A percentile compares a stretch with the other conserved stretches of the same genome.
Evolutionary conservation across 164 flowering plant species (phyloP).

Genomic region (Dillenia suffruticosa): DNA sequence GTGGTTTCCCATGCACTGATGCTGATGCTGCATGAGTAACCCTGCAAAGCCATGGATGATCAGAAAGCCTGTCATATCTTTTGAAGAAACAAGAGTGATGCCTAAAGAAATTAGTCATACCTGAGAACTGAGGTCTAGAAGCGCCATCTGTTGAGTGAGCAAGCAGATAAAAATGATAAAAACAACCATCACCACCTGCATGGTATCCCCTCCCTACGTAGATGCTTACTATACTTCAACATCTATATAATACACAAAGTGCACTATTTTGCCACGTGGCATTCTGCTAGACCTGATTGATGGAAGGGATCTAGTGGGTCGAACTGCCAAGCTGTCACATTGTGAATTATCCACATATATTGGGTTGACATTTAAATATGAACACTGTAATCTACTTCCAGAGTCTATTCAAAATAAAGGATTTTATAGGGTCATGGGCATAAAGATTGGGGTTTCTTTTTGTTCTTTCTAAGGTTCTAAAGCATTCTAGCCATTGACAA

Average conservation of each 20-base stretch:
- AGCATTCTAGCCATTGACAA: not conserved
- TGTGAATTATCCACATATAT: not conserved
- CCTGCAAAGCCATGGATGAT: too few relatives aligned
- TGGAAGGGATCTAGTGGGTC: not conserved
- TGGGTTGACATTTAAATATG: not conserved
- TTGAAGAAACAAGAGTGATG: not conserved
- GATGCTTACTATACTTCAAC: not conserved
- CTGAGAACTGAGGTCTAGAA: not conserved
- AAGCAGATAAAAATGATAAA: not conserved
- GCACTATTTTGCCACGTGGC: not conserved
- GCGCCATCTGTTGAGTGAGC: not conserved
- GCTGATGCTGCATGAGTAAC: not conserved
- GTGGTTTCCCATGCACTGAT: not conserved
- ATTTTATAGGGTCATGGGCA: not conserved
- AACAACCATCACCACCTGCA: not conserved
- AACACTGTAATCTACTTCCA: too few relatives aligned
- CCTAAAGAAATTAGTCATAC: not conserved
- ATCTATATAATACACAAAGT: not conserved
- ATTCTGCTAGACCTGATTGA: not conserved
- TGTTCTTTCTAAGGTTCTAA: not conserved
- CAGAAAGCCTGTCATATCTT: not conserved
- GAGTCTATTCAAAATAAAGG: not conserved
- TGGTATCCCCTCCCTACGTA: not conserved
- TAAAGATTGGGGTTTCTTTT: not conserved
- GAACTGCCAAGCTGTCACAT: not conserved